Evolutionary conservation across 208 protist genomes (phyloP), one percentile per base, ranked within the genome.

Genomic region (Novymonas esmeraldas): DNA sequence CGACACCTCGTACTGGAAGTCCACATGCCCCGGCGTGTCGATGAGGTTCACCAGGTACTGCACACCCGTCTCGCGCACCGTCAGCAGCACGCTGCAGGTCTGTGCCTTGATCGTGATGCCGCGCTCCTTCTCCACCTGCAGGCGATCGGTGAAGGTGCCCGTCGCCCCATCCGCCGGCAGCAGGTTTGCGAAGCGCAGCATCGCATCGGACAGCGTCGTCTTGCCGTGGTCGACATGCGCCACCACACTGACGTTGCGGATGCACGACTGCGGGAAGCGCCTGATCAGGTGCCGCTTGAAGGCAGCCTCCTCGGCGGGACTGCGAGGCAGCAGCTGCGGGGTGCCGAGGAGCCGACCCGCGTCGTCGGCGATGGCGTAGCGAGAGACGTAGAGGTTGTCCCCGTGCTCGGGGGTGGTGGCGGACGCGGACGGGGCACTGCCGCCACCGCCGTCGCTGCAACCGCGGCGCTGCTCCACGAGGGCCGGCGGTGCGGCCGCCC

Each of bases 1-100:
- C 10, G 91, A 98, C 7, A 99, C 93, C 70, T 98, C 89, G 73
- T 99, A 98, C 81, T 98, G 98, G 48, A 99, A 99, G 79, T 99
- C 98, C 0, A 99, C 98, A 82, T 99, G 98, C 1, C 98, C 98
- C 0, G 94, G 92, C 6, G 89, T 99, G 79, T 99, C 98, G 70
- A 99, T 99, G 14, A 99, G 88, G 72, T 99, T 99, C n/a, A 99
- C 66, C 7, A 99, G 62, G 65, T 94, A 98, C 34, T 59, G 41
- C 26, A 44, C 58, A 1, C 67, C 75, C 18, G 55, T 72, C 26
- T 28, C 65, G 13, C 34, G 36, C 50, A 57, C 41, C 0, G 63
- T 69, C 45, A 69, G 68, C 62, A 98, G 84, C 55, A 99, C 84
- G 14, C 95, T 95, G 70, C 91, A 95, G 14, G 95, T 97, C 62